Base-by-base conservation (phyloP, 78 protist species). In the Capsaspora owczarzaki region DNA sequence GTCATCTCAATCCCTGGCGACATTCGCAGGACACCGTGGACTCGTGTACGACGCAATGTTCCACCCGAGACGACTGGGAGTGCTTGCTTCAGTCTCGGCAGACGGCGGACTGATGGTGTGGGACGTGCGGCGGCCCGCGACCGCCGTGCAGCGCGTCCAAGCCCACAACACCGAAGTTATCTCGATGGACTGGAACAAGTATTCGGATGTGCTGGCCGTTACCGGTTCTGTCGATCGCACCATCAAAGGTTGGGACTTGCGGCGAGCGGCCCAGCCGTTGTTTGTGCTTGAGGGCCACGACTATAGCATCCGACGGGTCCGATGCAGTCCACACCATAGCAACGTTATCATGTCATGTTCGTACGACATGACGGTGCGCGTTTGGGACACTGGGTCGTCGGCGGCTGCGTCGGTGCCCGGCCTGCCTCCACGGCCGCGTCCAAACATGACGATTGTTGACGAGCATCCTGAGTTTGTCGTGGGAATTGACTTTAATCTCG, bases 401-500 rank as follows among this genome's bases (percentile, higher is more conserved):
- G 20, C 33, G 66, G 66, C 25, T 29, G 4, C 66, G 66, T 56
- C 33, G 33, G 29, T 29, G 66, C 66, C 66, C 33, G 66, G 66
- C 4, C 29, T 16, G 25, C 66, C 66, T 29, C 33, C 4, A 25
- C n/a, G 66, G 66, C 20, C 33, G 66, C 20, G 33, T 56, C 29
- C 66, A n/a, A n/a, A n/a, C n/a, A n/a, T 56, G 20, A 29, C 12
- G 66, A 56, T 29, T 19, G 69, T 60, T 42, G 74, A 60, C 37
- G 80, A 78, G 29, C 88, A 85, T 53, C 42, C 27, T 0, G 88
- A 85, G 53, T 85, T 85, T n/a, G 83, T 78, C 25, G 84, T 85
- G 29, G 88, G 88, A 31, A 6, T 61, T 22, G 88, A 85, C 63
- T 85, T 66, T 19, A 2, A 16, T 29, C 71, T 79, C 22, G 10